Base-by-base conservation (phyloP, 2,329 filamentous ascomycete species). In the Botrytis squamosa region DNA sequence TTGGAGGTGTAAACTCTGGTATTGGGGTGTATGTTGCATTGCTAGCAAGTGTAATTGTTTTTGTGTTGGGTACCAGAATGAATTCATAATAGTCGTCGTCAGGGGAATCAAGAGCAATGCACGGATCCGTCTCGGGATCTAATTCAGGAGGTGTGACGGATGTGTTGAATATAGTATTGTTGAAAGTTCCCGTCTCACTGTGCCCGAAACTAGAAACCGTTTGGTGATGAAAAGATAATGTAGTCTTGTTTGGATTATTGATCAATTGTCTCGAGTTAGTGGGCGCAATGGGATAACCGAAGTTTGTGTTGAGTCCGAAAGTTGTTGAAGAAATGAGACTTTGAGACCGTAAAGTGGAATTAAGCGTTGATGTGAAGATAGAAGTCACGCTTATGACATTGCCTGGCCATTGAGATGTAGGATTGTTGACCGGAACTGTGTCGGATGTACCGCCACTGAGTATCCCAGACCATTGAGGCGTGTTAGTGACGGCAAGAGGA, bases 1-100 rank as follows among this genome's bases (percentile, higher is more conserved):
- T 36, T 67, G 79, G 79, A 12, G 77, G 77, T 2, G 77, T 80
- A 49, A 78, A 78, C 73, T 80, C 78, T 42, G 78, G 75, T 14
- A 69, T 59, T 38, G 46, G 20, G 8, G 55, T 63, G n/a, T 75
- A 75, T 10, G 76, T 72, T 16, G 70, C 73, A 20, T 77, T 74
- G 3, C 60, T 36, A 70, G 77, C 77, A 14, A 64, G 65, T n/a
- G 63, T 79, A 16, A 77, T 71, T 33, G 78, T 80, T 22, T 71
- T 78, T 2, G 78, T 78, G 62, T 80, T 80, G 25, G 78, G 77
- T 18, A 77, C 36, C 29, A 80, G 73, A 64, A 64, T 64, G n/a
- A 64, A 64, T n/a, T 64, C 62, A 42, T 44, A 64, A 29, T 44
- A 64, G 10, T 44, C 40, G 12, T 64, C 57, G 22, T 62, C 29